Base-by-base conservation (phyloP, 2,329 filamentous ascomycete species). In the Paracorniculantispora psalliotae region DNA sequence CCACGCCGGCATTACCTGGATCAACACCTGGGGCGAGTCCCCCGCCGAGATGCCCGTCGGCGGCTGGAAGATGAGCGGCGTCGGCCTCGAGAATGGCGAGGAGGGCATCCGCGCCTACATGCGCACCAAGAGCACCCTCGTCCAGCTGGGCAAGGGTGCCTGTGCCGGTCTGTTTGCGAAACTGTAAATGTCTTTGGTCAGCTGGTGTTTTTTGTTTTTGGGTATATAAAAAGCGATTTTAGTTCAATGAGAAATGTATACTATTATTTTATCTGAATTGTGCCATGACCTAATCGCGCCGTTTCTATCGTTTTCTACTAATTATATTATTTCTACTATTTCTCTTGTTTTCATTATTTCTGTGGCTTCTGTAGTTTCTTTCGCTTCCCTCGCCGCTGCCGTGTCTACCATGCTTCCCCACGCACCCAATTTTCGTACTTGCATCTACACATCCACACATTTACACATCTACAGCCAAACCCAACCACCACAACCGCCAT, bases 41-140 rank as follows among this genome's bases (percentile, higher is more conserved):
- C 91, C 91, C 0, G 90, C 92, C 0, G 91, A 96, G 78, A 96
- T 96, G 92, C 88, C 89, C 2, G 91, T 96, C 0, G 91, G 91
- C 10, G 91, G 91, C 0, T 96, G 91, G 92, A 96, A 96, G 78
- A 82, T 89, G 80, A 96, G 91, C 69, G 92, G 92, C 35, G 76
- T 96, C 10, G 91, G 91, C 0, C 86, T 96, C 1, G 91, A 96
- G 79, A 96, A 96, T 71, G 92, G 91, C 3, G 79, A 85, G 60
- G 84, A 82, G 67, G 91, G 91, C 0, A 80, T 96, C 57, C 87
- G 89, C 72, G 88, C 89, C 3, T 96, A 92, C 87, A 82, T 92
- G 55, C 80, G 85, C 74, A 94, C 92, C 66, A 96, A 94, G 80
- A 96, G 91, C 73, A 96, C 91, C 1, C 73, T 96, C 30, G 87